Base-by-base conservation (phyloP, 192 early-diverging fungal species). In the Physocladia obscura region DNA sequence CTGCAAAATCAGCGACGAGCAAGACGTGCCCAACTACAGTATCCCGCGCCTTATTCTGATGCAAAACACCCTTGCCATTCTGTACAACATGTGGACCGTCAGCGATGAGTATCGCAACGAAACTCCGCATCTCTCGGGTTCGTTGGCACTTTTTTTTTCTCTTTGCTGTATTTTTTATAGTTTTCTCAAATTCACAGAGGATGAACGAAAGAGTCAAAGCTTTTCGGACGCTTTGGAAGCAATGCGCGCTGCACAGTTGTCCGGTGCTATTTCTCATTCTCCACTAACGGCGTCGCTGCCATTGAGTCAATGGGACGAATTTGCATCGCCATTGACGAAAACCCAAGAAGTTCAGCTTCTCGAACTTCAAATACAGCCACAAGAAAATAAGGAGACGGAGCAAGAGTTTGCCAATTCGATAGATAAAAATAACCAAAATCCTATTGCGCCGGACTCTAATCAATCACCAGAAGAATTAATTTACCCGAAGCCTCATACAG, bases 31-130 rank as follows among this genome's bases (percentile, higher is more conserved):
- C 8, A 57, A 68, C 54, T 68, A 56, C 37, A 30, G 29, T 22
- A 36, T 68, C n/a, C 36, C 35, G 8, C 21, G 50, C 13, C 65
- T 68, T 2, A 52, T 68, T 4, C 13, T 36, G 13, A 68, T 68
- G 65, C 65, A 68, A 44, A 68, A 68, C 54, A 68, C 65, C 22
- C 65, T 68, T 11, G 39, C 65, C 21, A 5, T 24, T 24, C 30
- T 68, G 2, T 68, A 68, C 29, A 27, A 44, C 0, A 19, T 34
- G 19, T 68, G 65, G 65, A 31, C 65, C n/a, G 11, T n/a, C 11
- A 44, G 40, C 40, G 40, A 44, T n/a, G n/a, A n/a, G n/a, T n/a
- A n/a, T n/a, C n/a, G n/a, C n/a, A n/a, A n/a, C n/a, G n/a, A n/a
- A 44, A 44, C n/a, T n/a, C 40, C n/a, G 40, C 40, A 8, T 44